These are phyloP conservation scores for Sedum album DNA, from an alignment of 164 flowering plant species.

Conservation along the genomic window DNA sequence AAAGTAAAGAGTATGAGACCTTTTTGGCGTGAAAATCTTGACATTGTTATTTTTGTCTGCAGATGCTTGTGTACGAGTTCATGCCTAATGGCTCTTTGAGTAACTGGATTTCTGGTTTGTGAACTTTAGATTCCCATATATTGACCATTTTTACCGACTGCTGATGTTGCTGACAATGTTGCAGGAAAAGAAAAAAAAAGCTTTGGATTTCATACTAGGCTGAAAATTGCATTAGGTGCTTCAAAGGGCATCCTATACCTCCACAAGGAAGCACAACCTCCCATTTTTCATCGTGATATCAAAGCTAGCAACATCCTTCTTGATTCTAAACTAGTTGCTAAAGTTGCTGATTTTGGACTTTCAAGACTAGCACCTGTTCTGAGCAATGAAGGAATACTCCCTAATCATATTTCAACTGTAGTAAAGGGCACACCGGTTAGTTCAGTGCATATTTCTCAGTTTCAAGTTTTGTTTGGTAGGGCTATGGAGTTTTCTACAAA, in stretches of 20 bases:
- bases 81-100: constrained; percentile 54
- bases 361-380: constrained; percentile 38
- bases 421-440: constrained; percentile 54
- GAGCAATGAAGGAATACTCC: constrained; percentile 29
- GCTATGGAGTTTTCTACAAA: no score
- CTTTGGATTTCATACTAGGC: constrained; percentile 24
- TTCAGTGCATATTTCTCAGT: neutral
- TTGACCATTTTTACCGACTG: neutral
- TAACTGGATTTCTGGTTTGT: constrained; percentile 45
- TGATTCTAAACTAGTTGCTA: constrained; percentile 31
- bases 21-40: neutral
- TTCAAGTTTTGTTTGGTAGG: neutral
- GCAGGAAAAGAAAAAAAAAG: constrained; percentile 24
- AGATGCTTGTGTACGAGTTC: constrained; percentile 71
- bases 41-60: constrained; percentile 12
- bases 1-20: neutral
- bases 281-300: constrained; percentile 50
- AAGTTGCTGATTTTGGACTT: constrained; percentile 55
- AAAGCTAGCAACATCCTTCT: constrained; percentile 49
- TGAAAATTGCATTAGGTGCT: constrained; percentile 36
- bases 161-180: neutral
- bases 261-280: constrained; percentile 52
- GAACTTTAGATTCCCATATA: neutral
- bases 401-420: constrained; percentile 39
- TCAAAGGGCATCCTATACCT: constrained; percentile 64